Evolutionary conservation across 192 early-diverging fungal genomes (phyloP), one percentile per base, ranked within the genome.

Genomic region (Physocladia obscura): DNA sequence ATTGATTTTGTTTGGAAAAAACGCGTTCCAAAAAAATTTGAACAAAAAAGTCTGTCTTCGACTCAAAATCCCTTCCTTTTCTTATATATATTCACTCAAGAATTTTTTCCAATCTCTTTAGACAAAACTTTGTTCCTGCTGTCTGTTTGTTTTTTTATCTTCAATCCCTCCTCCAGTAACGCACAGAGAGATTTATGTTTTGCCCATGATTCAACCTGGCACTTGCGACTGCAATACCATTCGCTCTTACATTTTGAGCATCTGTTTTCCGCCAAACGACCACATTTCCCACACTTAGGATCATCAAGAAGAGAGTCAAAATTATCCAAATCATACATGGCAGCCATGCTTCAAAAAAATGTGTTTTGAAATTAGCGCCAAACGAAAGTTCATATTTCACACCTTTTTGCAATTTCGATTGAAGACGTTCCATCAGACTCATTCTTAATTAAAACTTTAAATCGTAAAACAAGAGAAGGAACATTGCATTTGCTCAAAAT

Each of bases 171-270:
- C 26, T 56, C 65, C 50, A 75, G 21, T 48, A 78, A 4, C 1
- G 57, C 77, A 64, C 80, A 78, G 26, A 75, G 31, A 17, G 30
- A n/a, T 61, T 79, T 78, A 50, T 78, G 80, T 8, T 27, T 59
- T 51, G 60, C 40, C 76, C 80, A 81, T 13, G 76, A 38, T 21
- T 62, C 22, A 11, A 78, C 74, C 56, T 78, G 77, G 51, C 80
- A 78, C 26, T 59, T 30, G 21, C 79, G 59, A 48, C 76, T 76
- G 63, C 84, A 85, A 65, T 85, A 85, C 84, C 84, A 85, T 34
- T 85, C 84, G 29, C 22, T 68, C 49, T 80, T 79, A 57, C 84
- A 85, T 36, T 74, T 36, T 5, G 81, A 83, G 55, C 84, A 85
- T 29, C 81, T 31, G 29, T 85, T 74, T 31, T 67, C 72, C 4